Evolutionary conservation across 148 eudicot genomes (phyloP), one percentile per base, ranked within the genome.

Genomic region (Amaranthus cruentus): DNA sequence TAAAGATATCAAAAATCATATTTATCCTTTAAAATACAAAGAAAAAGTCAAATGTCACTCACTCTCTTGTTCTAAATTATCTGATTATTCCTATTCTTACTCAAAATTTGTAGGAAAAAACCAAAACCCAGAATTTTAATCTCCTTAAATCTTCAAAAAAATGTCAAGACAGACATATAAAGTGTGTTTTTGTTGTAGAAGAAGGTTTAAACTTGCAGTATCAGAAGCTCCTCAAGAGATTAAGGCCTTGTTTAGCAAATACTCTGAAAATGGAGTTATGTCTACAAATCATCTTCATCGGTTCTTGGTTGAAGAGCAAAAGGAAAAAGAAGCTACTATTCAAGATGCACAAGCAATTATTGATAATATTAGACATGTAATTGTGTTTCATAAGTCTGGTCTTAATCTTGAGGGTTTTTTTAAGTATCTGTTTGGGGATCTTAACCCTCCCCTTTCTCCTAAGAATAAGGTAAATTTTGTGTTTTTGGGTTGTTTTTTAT

Each of bases 181-280:
- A 70, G 85, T 91, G 7, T 91, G 97, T 85, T 87, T 87, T 64
- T 95, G 97, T 68, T 95, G 95, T 80, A 84, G 85, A 52, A 89
- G 99, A 9, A 83, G 90, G 11, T 95, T 91, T 84, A 81, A 81
- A 62, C 67, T 91, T 11, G 79, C 89, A 4, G 89, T 86, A 2
- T 81, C 88, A 2, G 96, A 90, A 80, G 85, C 93, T 3, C 99
- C 99, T 67, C 55, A 76, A 15, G 96, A 86, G 42, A 76, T 95
- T 66, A 87, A 75, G 84, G 38, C 60, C 50, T 47, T 91, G 12
- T 94, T 94, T 77, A 70, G 69, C 3, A 79, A 43, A 6, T 89
- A 91, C 82, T 88, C 97, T 2, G 93, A 84, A 59, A 80, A 89
- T 74, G 97, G 93, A 6, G 18, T 85, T 2, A 94, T 94, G 98